Percentiles rank a stretch among this genome's conserved stretches.
Evolutionary conservation across 2,329 filamentous ascomycete species (phyloP).

Genomic region (Microdochium bolleyi): DNA sequence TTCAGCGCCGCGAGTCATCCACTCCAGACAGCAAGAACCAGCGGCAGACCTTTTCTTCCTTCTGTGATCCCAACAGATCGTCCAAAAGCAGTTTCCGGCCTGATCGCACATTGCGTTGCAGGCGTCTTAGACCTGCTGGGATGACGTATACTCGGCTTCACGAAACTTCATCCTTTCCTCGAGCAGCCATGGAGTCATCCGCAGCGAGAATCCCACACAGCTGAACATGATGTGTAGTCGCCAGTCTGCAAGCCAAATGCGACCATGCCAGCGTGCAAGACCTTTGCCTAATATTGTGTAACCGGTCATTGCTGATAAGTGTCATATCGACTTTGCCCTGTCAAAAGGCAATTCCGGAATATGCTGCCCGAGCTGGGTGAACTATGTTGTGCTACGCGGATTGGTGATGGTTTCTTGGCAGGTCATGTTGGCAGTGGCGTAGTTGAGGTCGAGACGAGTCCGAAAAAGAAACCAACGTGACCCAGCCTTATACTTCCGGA

Average conservation of each 20-base stretch:
- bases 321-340: not conserved
- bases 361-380: not conserved
- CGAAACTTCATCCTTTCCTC: too few species aligned
- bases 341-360: not conserved
- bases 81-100: too few species aligned
- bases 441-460: not conserved
- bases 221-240: too few species aligned
- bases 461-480: not conserved
- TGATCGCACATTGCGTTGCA: too few species aligned
- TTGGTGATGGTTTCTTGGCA: not conserved
- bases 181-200: too few species aligned
- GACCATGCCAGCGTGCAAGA: too few species aligned
- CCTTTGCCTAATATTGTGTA: not conserved
- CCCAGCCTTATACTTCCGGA: not conserved
- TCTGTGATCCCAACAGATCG: not conserved
- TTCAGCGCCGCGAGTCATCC: not conserved
- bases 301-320: not conserved
- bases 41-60: not conserved
- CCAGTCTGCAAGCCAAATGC: too few species aligned
- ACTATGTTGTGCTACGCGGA: not conserved
- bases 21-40: not conserved
- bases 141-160: too few species aligned
- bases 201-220: too few species aligned
- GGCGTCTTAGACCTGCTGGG: too few species aligned
- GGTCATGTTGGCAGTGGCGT: not conserved